These are phyloP conservation scores for Paramecium biaurelia DNA, from an alignment of 73 alveolate species.

Conservation along the genomic window DNA sequence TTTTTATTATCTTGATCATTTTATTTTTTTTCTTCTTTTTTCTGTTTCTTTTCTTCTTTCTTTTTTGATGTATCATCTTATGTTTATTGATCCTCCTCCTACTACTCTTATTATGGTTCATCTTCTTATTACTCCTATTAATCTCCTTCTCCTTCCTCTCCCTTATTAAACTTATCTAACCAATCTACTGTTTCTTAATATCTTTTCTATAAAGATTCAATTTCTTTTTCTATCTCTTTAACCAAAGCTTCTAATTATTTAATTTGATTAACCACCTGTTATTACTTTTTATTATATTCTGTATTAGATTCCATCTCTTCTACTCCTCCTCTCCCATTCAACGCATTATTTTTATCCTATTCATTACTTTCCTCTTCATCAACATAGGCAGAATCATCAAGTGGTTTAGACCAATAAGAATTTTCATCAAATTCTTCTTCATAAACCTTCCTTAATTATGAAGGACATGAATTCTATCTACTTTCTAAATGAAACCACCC, in stretches of 20 bases:
- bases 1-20: neutral
- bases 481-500: constrained; percentile 37
- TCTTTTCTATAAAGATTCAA: neutral
- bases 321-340: neutral
- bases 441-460: neutral
- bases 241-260: neutral
- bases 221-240: neutral
- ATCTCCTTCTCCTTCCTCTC: neutral
- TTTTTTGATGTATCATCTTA: neutral
- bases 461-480: neutral
- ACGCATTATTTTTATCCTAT: neutral
- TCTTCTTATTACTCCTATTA: neutral
- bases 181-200: neutral
- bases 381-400: neutral
- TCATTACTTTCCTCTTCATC: neutral
- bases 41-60: neutral
- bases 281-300: neutral
- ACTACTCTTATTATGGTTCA: neutral
- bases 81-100: neutral
- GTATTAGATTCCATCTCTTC: neutral
- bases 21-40: neutral
- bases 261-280: neutral
- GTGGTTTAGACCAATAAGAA: constrained; percentile 16
- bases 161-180: neutral
- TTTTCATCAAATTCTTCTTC: constrained; percentile 44